These are phyloP conservation scores for Cucumis melo DNA, from an alignment of 306 rosid genomes.

Conservation along the genomic window DNA sequence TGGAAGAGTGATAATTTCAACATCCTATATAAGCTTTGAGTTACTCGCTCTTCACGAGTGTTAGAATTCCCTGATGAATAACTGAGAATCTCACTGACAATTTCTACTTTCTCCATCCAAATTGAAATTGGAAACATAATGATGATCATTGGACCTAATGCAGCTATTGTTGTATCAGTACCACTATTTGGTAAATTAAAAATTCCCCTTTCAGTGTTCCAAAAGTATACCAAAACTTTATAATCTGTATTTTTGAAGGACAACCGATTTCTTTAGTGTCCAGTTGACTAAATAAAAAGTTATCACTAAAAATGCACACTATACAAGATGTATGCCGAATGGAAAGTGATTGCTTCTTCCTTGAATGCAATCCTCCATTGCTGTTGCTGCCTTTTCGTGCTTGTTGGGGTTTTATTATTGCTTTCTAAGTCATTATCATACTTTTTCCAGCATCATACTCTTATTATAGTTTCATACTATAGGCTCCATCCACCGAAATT, in stretches of 20 bases:
- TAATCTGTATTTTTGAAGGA: neutral
- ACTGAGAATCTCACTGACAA: neutral
- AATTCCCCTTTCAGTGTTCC: neutral
- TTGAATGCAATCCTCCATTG: neutral
- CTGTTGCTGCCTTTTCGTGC: neutral
- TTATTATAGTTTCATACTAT: neutral
- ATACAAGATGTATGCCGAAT: too few relatives aligned
- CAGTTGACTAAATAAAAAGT: neutral
- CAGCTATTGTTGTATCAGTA: neutral
- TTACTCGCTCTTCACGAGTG: neutral
- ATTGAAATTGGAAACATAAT: neutral
- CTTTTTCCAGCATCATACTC: neutral
- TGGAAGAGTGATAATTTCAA: neutral
- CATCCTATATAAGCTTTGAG: neutral
- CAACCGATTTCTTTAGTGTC: neutral
- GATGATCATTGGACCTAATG: neutral
- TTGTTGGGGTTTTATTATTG: neutral
- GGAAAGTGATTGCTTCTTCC: neutral
- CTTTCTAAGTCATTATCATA: neutral
- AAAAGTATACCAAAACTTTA: neutral
- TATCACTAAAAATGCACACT: too few relatives aligned
- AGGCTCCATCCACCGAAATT: conserved; percentile 93
- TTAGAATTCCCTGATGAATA: neutral
- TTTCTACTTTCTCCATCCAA: neutral
- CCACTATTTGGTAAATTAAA: neutral